Percentiles rank a stretch among this genome's conserved stretches.
Conservation (phyloP, 345 rosid genomes). For the Geranium rotundifolium region DNA sequence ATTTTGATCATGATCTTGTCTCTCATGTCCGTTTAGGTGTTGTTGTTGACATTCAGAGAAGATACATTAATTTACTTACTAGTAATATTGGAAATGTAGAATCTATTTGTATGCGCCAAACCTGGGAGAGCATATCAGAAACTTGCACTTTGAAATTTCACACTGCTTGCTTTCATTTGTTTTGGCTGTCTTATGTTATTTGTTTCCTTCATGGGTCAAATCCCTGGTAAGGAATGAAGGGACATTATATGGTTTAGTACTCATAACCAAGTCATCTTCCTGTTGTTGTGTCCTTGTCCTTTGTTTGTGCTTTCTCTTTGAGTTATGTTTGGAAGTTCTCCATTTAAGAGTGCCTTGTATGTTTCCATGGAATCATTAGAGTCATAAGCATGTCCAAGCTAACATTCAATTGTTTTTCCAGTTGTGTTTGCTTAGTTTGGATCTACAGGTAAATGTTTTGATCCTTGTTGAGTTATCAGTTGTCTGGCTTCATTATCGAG, state of each 20-base stretch:
- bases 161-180: neutral
- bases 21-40: conserved; percentile 3
- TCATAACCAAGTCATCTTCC: no score
- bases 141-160: no score
- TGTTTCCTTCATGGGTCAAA: no score
- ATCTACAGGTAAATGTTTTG: conserved; percentile 21
- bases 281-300: no score
- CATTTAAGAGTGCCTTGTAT: no score
- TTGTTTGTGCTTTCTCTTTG: no score
- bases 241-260: no score
- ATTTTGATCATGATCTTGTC: conserved; percentile 6
- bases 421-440: conserved; percentile 13
- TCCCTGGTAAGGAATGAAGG: no score
- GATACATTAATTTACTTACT: conserved; percentile 12
- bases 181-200: no score
- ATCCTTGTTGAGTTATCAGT: conserved; percentile 16
- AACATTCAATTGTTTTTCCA: no score
- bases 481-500: neutral
- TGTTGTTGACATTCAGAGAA: conserved; percentile 16
- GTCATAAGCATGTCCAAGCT: neutral
- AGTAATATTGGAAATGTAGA: neutral
- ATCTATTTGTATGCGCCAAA: conserved; percentile 8
- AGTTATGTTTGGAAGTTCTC: no score
- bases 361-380: no score
- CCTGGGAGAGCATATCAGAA: conserved; percentile 3